These are phyloP conservation scores for Lanzia echinophila DNA, from an alignment of 2,329 filamentous ascomycete genomes.

Conservation along the genomic window DNA sequence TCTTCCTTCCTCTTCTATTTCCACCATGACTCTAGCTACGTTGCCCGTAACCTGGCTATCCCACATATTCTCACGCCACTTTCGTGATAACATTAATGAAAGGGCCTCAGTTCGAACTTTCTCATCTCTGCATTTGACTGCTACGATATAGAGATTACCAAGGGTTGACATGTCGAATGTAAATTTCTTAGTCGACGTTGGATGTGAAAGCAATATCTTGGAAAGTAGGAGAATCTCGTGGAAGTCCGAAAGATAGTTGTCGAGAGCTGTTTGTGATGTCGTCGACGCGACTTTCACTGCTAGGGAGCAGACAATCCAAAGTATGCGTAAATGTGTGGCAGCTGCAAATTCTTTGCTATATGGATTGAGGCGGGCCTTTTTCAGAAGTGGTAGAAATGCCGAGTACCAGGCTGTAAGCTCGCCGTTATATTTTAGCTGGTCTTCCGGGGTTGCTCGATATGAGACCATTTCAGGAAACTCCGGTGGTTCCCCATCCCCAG, in stretches of 20 bases:
- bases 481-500: background rate
- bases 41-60: background rate
- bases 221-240: background rate
- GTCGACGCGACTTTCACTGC: background rate
- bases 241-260: background rate
- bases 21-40: background rate
- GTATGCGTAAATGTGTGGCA: background rate
- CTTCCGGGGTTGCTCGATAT: background rate
- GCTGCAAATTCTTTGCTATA: background rate
- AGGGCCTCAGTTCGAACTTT: background rate
- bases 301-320: background rate
- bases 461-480: too few relatives aligned
- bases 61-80: background rate
- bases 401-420: background rate
- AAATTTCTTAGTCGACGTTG: background rate
- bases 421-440: background rate
- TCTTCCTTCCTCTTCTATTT: conserved; percentile 1
- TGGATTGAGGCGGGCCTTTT: background rate
- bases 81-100: background rate
- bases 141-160: background rate
- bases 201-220: background rate
- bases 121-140: background rate
- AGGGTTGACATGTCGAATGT: background rate
- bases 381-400: background rate
- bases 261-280: background rate